Evolutionary conservation across 179 eudicot species (phyloP).

Genomic region (Camellia oleifera): DNA sequence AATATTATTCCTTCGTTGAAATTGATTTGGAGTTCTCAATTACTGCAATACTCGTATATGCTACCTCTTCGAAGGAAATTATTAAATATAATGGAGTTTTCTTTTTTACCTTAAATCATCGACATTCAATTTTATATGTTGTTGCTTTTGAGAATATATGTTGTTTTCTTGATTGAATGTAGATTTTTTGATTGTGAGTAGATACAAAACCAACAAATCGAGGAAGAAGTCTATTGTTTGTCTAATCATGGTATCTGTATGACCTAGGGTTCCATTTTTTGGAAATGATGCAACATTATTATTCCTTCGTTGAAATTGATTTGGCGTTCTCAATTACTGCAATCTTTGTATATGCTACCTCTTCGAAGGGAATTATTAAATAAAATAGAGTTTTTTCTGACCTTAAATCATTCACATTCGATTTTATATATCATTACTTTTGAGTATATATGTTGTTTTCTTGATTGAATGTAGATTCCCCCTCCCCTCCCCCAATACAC

Average conservation of each 20-base stretch:
- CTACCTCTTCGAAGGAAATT: neutral
- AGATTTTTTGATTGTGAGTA: neutral
- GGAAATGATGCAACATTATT: neutral
- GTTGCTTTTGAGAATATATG: neutral
- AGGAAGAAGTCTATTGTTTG: neutral
- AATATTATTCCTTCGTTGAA: neutral
- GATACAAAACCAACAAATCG: neutral
- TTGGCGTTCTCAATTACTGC: neutral
- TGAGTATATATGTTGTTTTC: neutral
- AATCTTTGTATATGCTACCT: neutral
- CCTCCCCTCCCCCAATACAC: no score
- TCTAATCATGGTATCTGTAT: slow-evolving; percentile 7
- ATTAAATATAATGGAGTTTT: neutral
- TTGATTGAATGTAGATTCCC: neutral
- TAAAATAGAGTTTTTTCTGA: neutral
- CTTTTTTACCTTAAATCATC: neutral
- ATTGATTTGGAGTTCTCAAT: neutral
- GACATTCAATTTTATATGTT: neutral
- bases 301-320: slow-evolving; percentile 4
- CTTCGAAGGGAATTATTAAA: neutral
- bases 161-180: neutral
- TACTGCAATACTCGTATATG: neutral
- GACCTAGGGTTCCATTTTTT: neutral
- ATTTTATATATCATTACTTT: neutral
- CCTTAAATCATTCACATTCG: neutral